Evolutionary conservation across 2,329 filamentous ascomycete genomes (phyloP).

Genomic region (Aquanectria penicillioides): DNA sequence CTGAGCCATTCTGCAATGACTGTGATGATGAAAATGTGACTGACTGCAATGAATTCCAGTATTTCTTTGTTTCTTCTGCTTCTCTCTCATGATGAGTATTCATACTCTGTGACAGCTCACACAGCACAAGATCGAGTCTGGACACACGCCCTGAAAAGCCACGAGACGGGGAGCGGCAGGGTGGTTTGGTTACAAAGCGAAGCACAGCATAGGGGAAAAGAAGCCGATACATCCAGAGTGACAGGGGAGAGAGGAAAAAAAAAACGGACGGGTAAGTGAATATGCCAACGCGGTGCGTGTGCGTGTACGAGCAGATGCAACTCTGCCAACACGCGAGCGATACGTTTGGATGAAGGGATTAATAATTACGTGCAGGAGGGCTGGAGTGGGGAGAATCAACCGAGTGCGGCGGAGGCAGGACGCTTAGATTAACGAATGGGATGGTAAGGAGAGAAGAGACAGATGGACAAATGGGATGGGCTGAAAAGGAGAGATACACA

Average conservation of each 20-base stretch:
- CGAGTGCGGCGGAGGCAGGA: no score
- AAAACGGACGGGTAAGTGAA: neutral
- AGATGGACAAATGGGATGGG: neutral
- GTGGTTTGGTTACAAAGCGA: neutral
- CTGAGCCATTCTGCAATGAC: constrained; percentile 2
- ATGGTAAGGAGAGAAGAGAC: neutral
- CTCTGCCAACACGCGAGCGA: no score
- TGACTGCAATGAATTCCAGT: no score
- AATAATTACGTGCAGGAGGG: no score
- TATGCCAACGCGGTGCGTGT: constrained; percentile 9
- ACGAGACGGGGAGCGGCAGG: neutral
- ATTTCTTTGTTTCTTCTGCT: no score
- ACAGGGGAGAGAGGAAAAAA: neutral
- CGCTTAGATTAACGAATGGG: no score
- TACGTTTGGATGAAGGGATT: no score
- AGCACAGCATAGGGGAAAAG: constrained; percentile 3
- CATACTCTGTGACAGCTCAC: neutral
- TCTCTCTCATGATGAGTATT: neutral
- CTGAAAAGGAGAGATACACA: neutral
- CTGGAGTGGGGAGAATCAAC: no score
- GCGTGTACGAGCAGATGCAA: neutral
- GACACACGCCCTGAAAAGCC: neutral
- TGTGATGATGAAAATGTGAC: no score
- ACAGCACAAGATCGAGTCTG: constrained; percentile 10
- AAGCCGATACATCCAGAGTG: neutral